phyloP scores from a whole-genome alignment of 768 basidiomycete species.

The Lentinula raphanica region DNA sequence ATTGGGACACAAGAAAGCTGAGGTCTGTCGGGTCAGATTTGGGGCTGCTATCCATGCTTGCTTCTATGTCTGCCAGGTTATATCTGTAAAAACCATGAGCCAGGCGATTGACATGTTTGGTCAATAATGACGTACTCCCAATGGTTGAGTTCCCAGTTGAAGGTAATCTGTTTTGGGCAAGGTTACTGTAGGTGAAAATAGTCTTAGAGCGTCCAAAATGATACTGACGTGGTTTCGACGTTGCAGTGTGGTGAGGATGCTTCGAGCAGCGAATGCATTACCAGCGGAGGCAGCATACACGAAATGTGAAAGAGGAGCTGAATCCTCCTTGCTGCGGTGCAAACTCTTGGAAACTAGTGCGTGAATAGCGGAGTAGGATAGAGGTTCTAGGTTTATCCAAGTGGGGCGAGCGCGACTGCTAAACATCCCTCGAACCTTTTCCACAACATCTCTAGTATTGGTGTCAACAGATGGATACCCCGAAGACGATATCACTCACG shows the following conservation, averaged over 20 bases:
- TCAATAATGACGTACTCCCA: slow-evolving; percentile 49
- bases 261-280: slow-evolving; percentile 67
- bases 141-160: slow-evolving; percentile 57
- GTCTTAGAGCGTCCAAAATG: neutral
- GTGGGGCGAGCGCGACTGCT: slow-evolving; percentile 50
- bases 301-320: slow-evolving; percentile 46
- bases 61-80: slow-evolving; percentile 52
- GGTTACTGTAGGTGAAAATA: neutral
- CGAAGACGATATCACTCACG: slow-evolving; percentile 28
- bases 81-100: slow-evolving; percentile 31
- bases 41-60: slow-evolving; percentile 45
- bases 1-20: slow-evolving; percentile 52
- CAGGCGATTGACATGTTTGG: neutral
- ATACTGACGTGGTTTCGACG: slow-evolving; percentile 53
- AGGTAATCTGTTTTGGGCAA: slow-evolving; percentile 46
- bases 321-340: slow-evolving; percentile 53
- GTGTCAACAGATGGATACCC: neutral
- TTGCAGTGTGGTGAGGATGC: slow-evolving; percentile 57
- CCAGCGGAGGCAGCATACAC: slow-evolving; percentile 56
- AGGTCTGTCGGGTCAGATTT: slow-evolving; percentile 59
- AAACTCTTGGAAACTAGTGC: slow-evolving; percentile 59
- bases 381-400: slow-evolving; percentile 63
- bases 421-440: slow-evolving; percentile 54
- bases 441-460: slow-evolving; percentile 35
- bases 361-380: slow-evolving; percentile 51